phyloP scores from a whole-genome alignment of 2,329 filamentous ascomycete species.

The Pseudohalonectria lignicola region DNA sequence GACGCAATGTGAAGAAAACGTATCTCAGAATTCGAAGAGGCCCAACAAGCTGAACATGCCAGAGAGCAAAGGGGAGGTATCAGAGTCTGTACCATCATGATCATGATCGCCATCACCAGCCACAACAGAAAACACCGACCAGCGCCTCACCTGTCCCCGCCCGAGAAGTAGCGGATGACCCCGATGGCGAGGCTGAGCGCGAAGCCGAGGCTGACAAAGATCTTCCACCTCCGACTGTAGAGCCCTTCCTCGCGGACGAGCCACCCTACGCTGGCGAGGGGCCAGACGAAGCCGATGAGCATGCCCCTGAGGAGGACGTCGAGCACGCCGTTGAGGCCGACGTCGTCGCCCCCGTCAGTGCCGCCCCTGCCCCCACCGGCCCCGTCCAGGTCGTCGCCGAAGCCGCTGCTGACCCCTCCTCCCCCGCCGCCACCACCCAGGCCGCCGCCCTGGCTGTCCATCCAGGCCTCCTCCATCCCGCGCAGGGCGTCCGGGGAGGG shows the following conservation, averaged over 20 bases:
- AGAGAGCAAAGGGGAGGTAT: not conserved
- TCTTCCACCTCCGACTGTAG: conserved; percentile 72
- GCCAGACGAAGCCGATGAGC: conserved; percentile 91
- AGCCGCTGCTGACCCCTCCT: conserved; percentile 22
- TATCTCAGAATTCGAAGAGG: too few species aligned
- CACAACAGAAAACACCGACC: not conserved
- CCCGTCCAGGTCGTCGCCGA: conserved; percentile 18
- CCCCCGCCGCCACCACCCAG: conserved; percentile 18
- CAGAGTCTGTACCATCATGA: too few species aligned
- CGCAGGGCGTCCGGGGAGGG: conserved; percentile 67
- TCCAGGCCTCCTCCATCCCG: conserved; percentile 79
- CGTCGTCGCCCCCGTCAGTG: conserved; percentile 36
- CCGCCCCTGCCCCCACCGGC: conserved; percentile 25
- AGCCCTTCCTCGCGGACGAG: conserved; percentile 77
- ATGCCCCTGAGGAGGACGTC: conserved; percentile 85
- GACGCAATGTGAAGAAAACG: too few species aligned
- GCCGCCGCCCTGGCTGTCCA: conserved; percentile 52
- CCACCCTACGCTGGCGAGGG: conserved; percentile 77
- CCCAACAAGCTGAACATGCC: not conserved
- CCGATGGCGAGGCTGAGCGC: conserved; percentile 70
- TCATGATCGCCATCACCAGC: too few species aligned
- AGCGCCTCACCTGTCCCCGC: conserved; percentile 14
- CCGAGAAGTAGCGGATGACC: conserved; percentile 41
- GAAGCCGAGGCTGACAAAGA: conserved; percentile 80
- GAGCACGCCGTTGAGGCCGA: conserved; percentile 44